Base-by-base conservation (phyloP, 805 yeast species). In the Cyberlindnera euphorbiiphila region DNA sequence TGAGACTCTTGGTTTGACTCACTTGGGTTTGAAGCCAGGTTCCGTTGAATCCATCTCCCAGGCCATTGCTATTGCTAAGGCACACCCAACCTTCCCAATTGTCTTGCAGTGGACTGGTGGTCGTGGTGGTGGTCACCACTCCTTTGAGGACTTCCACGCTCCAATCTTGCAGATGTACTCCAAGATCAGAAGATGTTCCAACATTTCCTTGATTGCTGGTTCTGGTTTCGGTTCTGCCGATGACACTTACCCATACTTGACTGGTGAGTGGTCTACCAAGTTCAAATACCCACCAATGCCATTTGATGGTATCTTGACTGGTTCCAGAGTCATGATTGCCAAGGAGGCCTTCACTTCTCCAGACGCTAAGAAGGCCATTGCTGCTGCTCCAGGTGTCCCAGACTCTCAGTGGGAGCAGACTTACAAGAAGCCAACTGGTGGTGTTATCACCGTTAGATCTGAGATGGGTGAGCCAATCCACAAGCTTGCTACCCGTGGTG, bases 401-500 rank as follows among this genome's bases (percentile, higher is more conserved):
- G 98, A 93, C 63, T 55, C 64, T 28, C 63, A 85, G 62, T 93
- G 99, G 99, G 98, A 93, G 66, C 73, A 75, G 55, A 86, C 97
- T 33, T 93, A 93, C 71, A 84, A 85, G 70, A 82, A 82, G 59
- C 91, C 96, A 57, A 81, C 97, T 43, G 98, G 98, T 70, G 99
- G 98, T 66, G 78, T 93, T 50, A 71, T 93, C 52, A 91, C 98
- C 39, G 98, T 93, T 45, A 75, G 85, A 61, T 91, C 98, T 13
- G 99, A 93, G 72, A 93, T 93, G 98, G 98, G 99, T 61, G 98
- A 93, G 71, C 98, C 98, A 58, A 93, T 93, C 59, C 99, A 93
- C 68, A 93, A 93, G 72, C 76, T 93, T 51, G 98, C 98, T 21
- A 93, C 99, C 42, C 82, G 98, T 63, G 97, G 96, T 73, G 98